Percentiles rank a stretch among this genome's conserved stretches.
Evolutionary conservation across 345 rosid genomes (phyloP).

Genomic region (Corchorus olitorius): DNA sequence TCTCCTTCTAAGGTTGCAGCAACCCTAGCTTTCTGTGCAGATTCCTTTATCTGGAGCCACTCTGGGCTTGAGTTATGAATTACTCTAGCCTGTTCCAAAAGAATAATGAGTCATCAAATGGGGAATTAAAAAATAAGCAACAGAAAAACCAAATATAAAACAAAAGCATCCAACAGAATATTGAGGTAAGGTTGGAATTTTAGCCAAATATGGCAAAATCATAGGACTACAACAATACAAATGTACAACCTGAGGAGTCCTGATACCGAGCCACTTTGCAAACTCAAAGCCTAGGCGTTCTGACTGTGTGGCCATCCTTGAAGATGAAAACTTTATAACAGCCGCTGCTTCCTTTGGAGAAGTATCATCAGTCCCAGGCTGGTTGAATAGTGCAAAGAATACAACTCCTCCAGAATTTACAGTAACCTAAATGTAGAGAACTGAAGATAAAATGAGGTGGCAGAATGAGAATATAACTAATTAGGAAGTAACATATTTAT

Average conservation of each 20-base stretch:
- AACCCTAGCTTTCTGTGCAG: slow-evolving; percentile 89
- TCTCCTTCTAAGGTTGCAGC: slow-evolving; percentile 73
- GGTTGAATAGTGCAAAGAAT: slow-evolving; percentile 90
- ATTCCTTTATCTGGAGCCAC: slow-evolving; percentile 89
- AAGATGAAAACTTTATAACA: slow-evolving; percentile 94
- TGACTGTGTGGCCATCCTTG: slow-evolving; percentile 99
- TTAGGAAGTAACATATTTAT: not conserved
- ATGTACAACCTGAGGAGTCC: slow-evolving; percentile 81
- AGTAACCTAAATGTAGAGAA: slow-evolving; percentile 63
- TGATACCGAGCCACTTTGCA: slow-evolving; percentile 93
- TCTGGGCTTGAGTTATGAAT: slow-evolving; percentile 83
- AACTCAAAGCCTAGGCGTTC: slow-evolving; percentile 99
- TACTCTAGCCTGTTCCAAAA: slow-evolving; percentile 78
- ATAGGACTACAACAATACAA: slow-evolving; percentile 16
- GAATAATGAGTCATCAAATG: not conserved
- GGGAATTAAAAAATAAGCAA: not conserved
- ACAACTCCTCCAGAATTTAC: slow-evolving; percentile 99
- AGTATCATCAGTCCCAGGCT: slow-evolving; percentile 45
- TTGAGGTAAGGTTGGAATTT: not conserved
- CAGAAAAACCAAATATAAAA: not conserved
- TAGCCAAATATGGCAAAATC: slow-evolving; percentile 11
- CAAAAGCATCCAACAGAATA: slow-evolving; percentile 8
- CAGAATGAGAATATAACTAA: slow-evolving; percentile 1
- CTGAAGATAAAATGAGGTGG: slow-evolving; percentile 33
- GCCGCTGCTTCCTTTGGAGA: slow-evolving; percentile 83